phyloP scores from a whole-genome alignment of 2,329 filamentous ascomycete genomes.

The Nothophaeocryptopus gaeumannii region DNA sequence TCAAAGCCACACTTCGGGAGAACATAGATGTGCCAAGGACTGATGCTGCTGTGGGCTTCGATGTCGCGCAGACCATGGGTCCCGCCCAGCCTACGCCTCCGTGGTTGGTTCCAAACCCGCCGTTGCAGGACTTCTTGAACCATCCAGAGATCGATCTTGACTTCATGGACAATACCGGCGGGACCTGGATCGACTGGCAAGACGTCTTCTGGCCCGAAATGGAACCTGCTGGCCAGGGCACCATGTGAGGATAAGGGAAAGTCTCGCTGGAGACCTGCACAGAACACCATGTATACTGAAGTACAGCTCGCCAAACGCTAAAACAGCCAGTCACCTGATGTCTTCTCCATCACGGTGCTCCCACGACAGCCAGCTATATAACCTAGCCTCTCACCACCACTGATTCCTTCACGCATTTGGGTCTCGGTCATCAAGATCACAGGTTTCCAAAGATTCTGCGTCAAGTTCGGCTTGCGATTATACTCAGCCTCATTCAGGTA shows the following conservation, averaged over 20 bases:
- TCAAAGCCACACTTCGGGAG: constrained; percentile 18
- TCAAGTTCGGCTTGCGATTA: constrained; percentile 33
- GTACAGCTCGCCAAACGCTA: no score
- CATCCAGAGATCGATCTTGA: constrained; percentile 23
- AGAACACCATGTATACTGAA: no score
- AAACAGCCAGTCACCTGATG: no score
- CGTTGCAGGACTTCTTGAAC: constrained; percentile 21
- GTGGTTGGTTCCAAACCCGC: constrained; percentile 8
- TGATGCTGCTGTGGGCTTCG: not conserved
- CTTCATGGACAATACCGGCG: constrained; percentile 22
- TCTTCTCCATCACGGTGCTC: no score
- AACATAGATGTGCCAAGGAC: not conserved
- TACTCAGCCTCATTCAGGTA: constrained; percentile 36
- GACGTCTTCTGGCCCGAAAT: constrained; percentile 22
- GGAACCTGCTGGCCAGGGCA: not conserved
- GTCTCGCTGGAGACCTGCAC: no score
- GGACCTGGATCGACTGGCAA: constrained; percentile 21
- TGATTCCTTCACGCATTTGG: constrained; percentile 5
- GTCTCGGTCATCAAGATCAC: constrained; percentile 21
- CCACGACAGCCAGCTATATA: no score
- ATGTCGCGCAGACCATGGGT: not conserved
- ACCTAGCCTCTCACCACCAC: no score
- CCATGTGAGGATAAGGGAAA: no score
- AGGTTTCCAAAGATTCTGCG: constrained; percentile 24
- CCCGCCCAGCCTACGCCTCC: not conserved